These are phyloP conservation scores for Cudoniella acicularis DNA, from an alignment of 495 filamentous ascomycete genomes.

Conservation along the genomic window DNA sequence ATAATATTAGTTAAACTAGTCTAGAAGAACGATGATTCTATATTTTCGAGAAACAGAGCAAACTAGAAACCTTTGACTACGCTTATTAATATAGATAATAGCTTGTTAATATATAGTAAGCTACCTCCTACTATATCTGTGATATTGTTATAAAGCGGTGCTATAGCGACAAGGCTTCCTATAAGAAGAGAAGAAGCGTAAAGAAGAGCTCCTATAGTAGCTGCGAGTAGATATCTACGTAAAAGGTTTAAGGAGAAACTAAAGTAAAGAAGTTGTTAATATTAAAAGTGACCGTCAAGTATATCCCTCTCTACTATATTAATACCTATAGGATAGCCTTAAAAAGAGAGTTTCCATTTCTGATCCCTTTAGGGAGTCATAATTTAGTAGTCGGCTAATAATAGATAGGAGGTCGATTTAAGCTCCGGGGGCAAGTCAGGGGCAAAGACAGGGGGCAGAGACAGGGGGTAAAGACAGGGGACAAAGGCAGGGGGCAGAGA, in stretches of 20 bases:
- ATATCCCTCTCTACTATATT: conserved; percentile 5
- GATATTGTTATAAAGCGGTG: conserved; percentile 5
- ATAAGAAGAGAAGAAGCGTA: conserved; percentile 10
- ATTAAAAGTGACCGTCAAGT: background rate
- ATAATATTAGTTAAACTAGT: conserved; percentile 13
- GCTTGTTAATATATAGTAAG: conserved; percentile 7
- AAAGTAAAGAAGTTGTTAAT: background rate
- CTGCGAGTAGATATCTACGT: background rate
- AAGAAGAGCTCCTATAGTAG: conserved; percentile 6
- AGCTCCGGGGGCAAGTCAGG: background rate
- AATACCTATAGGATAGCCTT: conserved; percentile 6
- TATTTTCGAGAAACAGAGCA: conserved; percentile 13
- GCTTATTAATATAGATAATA: conserved; percentile 6
- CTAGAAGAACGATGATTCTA: conserved; percentile 9
- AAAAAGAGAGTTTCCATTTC: conserved; percentile 4
- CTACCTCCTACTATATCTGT: conserved; percentile 9
- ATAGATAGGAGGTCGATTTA: conserved; percentile 11
- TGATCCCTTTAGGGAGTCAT: background rate
- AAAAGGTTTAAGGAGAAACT: conserved; percentile 2
- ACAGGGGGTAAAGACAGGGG: background rate
- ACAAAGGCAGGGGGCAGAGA: too few species aligned
- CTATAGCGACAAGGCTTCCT: background rate
- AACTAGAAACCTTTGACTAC: conserved; percentile 7
- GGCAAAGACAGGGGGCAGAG: background rate
- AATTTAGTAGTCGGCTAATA: conserved; percentile 2